Evolutionary conservation across 208 protist species (phyloP).

Genomic region (Acanthamoeba quina): DNA sequence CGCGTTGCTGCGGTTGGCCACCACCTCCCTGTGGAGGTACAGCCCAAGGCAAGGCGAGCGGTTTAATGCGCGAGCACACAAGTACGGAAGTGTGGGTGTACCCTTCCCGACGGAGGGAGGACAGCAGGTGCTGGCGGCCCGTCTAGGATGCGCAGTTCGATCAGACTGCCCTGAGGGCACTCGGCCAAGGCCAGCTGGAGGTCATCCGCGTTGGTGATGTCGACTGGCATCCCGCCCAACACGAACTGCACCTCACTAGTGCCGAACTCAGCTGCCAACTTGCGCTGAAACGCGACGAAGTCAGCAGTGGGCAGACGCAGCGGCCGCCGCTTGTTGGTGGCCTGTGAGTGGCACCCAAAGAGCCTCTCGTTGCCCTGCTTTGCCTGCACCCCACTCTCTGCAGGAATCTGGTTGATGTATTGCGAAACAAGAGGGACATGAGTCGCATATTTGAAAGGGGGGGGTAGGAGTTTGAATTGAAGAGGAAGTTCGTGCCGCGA

Average conservation of each 20-base stretch:
- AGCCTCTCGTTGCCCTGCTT: not conserved
- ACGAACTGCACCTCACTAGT: not conserved
- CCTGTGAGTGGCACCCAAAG: not conserved
- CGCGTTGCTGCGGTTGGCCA: too few species aligned
- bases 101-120: too few species aligned
- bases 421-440: too few species aligned
- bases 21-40: too few species aligned
- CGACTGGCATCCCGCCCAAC: not conserved
- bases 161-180: not conserved
- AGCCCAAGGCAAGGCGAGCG: too few species aligned
- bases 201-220: constrained; percentile 4
- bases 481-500: too few species aligned
- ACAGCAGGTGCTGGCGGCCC: not conserved
- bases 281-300: not conserved
- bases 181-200: not conserved
- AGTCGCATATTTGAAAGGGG: too few species aligned
- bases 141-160: not conserved
- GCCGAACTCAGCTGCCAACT: not conserved
- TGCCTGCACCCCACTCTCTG: not conserved
- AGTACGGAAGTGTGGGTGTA: too few species aligned
- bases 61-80: too few species aligned
- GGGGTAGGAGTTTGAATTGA: too few species aligned
- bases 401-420: not conserved
- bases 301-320: not conserved
- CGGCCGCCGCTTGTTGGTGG: not conserved